Conservation (phyloP, 1,284 basidiomycete genomes). For the Ustilago cynodontis region DNA sequence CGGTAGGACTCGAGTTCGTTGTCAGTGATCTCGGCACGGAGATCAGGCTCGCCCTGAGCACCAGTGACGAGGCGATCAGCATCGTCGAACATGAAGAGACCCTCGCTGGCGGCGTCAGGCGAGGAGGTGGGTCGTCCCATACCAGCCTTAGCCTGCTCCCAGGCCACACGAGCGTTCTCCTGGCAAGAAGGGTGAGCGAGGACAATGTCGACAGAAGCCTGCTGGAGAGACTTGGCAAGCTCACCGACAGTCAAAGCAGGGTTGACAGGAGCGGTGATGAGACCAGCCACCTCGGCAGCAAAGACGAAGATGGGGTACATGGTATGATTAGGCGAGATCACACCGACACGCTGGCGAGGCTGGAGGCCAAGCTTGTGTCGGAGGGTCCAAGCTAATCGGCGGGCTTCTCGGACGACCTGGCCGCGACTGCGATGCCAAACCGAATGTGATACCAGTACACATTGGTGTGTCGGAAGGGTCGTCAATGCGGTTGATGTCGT, state of each 20-base stretch:
- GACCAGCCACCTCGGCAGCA: constrained; percentile 55
- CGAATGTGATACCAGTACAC: neutral
- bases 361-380: constrained; percentile 57
- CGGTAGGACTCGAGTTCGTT: constrained; percentile 48
- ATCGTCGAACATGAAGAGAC: constrained; percentile 62
- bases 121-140: constrained; percentile 25
- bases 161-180: constrained; percentile 48
- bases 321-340: constrained; percentile 66
- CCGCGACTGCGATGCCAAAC: constrained; percentile 25
- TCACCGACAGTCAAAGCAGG: constrained; percentile 63
- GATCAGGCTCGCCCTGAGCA: constrained; percentile 51
- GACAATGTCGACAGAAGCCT: constrained; percentile 54
- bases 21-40: constrained; percentile 43
- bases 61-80: constrained; percentile 37
- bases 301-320: constrained; percentile 59
- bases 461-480: neutral
- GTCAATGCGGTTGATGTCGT: neutral
- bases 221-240: constrained; percentile 59
- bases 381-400: constrained; percentile 54
- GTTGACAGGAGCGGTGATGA: constrained; percentile 60
- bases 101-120: constrained; percentile 17
- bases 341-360: constrained; percentile 56
- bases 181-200: constrained; percentile 55
- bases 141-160: constrained; percentile 47
- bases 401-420: constrained; percentile 45